These are phyloP conservation scores for Clathrus columnatus DNA, from an alignment of 768 basidiomycete genomes.

Conservation along the genomic window DNA sequence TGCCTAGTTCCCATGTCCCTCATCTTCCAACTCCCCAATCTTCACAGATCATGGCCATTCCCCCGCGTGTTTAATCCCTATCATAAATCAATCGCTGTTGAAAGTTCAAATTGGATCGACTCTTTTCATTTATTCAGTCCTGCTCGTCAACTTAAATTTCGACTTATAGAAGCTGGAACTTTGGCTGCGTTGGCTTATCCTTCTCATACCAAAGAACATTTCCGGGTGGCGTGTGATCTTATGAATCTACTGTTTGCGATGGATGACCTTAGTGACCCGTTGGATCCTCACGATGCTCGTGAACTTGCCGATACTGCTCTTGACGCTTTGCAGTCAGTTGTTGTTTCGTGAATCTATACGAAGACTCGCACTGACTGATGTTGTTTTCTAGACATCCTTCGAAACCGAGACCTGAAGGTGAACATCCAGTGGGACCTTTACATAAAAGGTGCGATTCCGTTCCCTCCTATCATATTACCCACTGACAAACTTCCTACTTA, in stretches of 20 bases:
- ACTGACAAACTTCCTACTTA: not conserved
- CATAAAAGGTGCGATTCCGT: not conserved
- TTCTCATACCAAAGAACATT: not conserved
- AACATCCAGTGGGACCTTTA: not conserved
- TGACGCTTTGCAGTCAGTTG: not conserved
- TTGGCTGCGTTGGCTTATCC: not conserved
- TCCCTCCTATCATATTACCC: not conserved
- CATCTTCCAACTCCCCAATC: conserved; percentile 9
- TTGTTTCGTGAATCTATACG: not conserved
- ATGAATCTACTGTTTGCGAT: not conserved
- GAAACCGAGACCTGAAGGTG: not conserved
- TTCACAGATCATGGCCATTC: not conserved
- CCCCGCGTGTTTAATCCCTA: not conserved
- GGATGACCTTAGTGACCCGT: not conserved
- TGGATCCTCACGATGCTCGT: not conserved
- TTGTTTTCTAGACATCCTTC: not conserved
- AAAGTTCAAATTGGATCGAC: not conserved
- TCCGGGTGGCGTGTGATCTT: not conserved
- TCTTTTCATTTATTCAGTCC: not conserved
- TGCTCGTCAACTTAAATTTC: not conserved
- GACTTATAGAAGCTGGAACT: not conserved
- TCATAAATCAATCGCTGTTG: not conserved
- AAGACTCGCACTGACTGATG: not conserved
- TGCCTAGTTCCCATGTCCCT: not conserved
- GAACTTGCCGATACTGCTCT: not conserved